Percentiles rank a stretch among this genome's conserved stretches.
Conservation (phyloP, 2,329 filamentous ascomycete genomes). For the Arthrobotrys pseudoclavata region DNA sequence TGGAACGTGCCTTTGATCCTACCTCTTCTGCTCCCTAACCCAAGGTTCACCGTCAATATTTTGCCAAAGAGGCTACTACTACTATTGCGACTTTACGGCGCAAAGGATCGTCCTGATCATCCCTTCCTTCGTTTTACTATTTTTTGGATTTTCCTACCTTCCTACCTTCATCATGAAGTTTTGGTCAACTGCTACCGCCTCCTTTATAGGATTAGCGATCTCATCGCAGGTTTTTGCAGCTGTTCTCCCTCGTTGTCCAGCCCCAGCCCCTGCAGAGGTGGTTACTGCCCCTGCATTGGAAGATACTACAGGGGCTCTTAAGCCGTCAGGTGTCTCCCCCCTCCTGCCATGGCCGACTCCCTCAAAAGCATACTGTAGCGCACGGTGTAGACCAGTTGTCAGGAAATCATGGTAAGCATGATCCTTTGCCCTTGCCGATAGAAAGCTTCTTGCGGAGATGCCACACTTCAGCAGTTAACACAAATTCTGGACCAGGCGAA, state of each 20-base stretch:
- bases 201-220: conserved; percentile 19
- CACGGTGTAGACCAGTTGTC: conserved; percentile 28
- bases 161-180: conserved; percentile 2
- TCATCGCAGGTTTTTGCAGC: conserved; percentile 23
- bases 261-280: conserved; percentile 8
- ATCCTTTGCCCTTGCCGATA: not conserved
- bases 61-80: not conserved
- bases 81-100: not conserved
- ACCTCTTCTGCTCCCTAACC: conserved; percentile 4
- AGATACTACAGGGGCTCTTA: conserved; percentile 9
- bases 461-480: not conserved
- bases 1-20: conserved; percentile 13
- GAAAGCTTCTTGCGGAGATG: not conserved
- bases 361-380: conserved; percentile 18
- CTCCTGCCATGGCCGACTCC: conserved; percentile 33
- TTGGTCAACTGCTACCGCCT: conserved; percentile 14
- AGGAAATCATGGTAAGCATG: conserved; percentile 39
- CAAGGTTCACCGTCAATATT: conserved; percentile 13
- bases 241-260: conserved; percentile 25
- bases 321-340: not conserved
- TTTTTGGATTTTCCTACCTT: not conserved
- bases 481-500: conserved; percentile 49
- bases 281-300: conserved; percentile 24
- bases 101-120: not conserved
- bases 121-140: not conserved